These are phyloP conservation scores for Colletotrichum tropicicola DNA, from an alignment of 2,329 filamentous ascomycete species.

Conservation along the genomic window DNA sequence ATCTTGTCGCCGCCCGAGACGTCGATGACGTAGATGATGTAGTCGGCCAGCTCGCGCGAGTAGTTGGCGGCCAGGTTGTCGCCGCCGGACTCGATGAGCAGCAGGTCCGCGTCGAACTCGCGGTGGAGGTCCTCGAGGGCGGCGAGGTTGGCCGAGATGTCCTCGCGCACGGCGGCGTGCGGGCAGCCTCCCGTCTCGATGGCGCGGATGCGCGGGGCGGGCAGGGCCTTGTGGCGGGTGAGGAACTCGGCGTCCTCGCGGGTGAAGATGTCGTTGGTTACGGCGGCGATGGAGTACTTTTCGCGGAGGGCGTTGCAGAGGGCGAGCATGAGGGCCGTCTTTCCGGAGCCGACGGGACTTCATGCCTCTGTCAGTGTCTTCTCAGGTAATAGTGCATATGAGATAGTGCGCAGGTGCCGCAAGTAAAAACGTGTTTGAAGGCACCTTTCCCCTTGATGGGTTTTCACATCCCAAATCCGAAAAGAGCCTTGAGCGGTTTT, in stretches of 20 bases:
- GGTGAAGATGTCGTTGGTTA: constrained; percentile 99
- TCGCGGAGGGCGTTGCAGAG: constrained; percentile 87
- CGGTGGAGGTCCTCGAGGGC: constrained; percentile 89
- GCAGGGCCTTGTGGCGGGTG: constrained; percentile 84
- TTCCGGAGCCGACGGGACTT: constrained; percentile 95
- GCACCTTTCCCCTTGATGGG: neutral
- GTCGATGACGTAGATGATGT: constrained; percentile 98
- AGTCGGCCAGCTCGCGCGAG: constrained; percentile 92
- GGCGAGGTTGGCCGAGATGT: constrained; percentile 92
- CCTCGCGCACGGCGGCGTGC: constrained; percentile 95
- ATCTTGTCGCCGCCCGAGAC: constrained; percentile 97
- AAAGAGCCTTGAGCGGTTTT: constrained; percentile 4
- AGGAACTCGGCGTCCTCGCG: constrained; percentile 98
- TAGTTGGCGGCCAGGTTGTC: constrained; percentile 99
- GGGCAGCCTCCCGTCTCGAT: constrained; percentile 98
- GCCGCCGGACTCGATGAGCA: constrained; percentile 94
- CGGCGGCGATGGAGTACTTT: constrained; percentile 87
- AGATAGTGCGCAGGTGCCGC: too few species aligned
- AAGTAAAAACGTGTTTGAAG: too few species aligned
- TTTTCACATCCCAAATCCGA: neutral
- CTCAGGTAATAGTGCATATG: too few species aligned
- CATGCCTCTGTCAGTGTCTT: constrained; percentile 19
- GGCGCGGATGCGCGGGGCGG: constrained; percentile 84
- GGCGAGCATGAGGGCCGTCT: constrained; percentile 95
- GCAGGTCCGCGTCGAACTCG: constrained; percentile 80